These are phyloP conservation scores for Colletotrichum kahawae DNA, from an alignment of 2,329 filamentous ascomycete genomes.

Conservation along the genomic window DNA sequence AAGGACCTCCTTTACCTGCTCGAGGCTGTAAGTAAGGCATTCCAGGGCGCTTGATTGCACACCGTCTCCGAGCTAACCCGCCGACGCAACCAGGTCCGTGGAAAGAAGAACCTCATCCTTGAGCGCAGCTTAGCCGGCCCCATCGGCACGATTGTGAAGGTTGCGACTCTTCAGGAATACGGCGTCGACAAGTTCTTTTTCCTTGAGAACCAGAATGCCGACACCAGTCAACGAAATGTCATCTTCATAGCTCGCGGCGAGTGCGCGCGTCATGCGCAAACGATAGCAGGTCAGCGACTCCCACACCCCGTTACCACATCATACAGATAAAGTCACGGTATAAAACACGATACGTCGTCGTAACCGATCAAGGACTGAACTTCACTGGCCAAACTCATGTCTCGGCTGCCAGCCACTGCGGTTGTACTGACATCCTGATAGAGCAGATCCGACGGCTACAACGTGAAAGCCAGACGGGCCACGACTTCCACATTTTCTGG, in stretches of 20 bases:
- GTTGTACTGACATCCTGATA: slow-evolving; percentile 44
- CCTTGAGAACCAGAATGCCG: slow-evolving; percentile 92
- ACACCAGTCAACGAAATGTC: slow-evolving; percentile 92
- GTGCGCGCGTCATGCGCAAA: slow-evolving; percentile 80
- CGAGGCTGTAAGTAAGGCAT: slow-evolving; percentile 79
- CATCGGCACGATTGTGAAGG: slow-evolving; percentile 90
- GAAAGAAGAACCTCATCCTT: slow-evolving; percentile 97
- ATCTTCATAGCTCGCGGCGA: slow-evolving; percentile 93
- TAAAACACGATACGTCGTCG: background rate
- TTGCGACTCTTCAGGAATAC: slow-evolving; percentile 94
- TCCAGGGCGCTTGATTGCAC: background rate
- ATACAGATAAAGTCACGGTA: background rate
- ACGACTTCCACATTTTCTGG: slow-evolving; percentile 98
- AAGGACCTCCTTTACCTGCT: slow-evolving; percentile 90
- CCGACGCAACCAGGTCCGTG: slow-evolving; percentile 73
- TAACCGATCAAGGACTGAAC: background rate
- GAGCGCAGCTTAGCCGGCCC: slow-evolving; percentile 90
- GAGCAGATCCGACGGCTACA: slow-evolving; percentile 92
- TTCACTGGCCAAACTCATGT: background rate
- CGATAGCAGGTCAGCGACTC: slow-evolving; percentile 79
- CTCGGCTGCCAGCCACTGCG: slow-evolving; percentile 35
- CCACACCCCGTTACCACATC: background rate
- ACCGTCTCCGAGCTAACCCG: slow-evolving; percentile 3
- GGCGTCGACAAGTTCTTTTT: slow-evolving; percentile 98
- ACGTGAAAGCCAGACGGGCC: slow-evolving; percentile 84